Evolutionary conservation across 2,329 filamentous ascomycete genomes (phyloP).

Genomic region (Blastomyces parvus): DNA sequence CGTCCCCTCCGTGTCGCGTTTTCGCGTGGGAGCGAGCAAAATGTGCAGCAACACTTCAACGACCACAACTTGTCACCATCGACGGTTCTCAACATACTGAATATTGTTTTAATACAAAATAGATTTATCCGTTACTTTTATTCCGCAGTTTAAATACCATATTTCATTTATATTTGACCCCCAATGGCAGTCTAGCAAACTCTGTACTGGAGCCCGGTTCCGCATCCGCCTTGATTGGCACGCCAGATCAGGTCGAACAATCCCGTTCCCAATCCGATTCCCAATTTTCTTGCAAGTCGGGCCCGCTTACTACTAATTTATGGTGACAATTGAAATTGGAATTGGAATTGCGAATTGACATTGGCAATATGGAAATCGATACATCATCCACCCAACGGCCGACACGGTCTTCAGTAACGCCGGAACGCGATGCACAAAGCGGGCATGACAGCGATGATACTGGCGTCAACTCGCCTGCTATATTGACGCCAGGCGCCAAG

Average conservation of each 20-base stretch:
- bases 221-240: neutral
- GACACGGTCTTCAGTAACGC: neutral
- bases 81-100: too few species aligned
- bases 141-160: neutral
- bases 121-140: neutral
- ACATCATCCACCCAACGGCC: neutral
- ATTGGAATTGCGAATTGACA: neutral
- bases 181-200: neutral
- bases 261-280: neutral
- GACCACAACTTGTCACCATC: too few species aligned
- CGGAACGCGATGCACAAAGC: neutral
- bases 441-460: neutral
- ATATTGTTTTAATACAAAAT: too few species aligned
- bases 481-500: constrained; percentile 39
- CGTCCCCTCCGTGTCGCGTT: too few species aligned
- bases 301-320: neutral
- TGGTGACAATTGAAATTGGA: neutral
- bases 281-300: neutral
- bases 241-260: neutral
- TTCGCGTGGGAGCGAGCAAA: too few species aligned
- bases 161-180: neutral
- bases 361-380: neutral
- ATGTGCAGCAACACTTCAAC: too few species aligned
- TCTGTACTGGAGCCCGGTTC: neutral
- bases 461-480: constrained; percentile 22